Percentiles rank a stretch among this genome's conserved stretches.
These are phyloP conservation scores for Monosporascus cannonballus DNA, from an alignment of 2,329 filamentous ascomycete species.

Conservation along the genomic window DNA sequence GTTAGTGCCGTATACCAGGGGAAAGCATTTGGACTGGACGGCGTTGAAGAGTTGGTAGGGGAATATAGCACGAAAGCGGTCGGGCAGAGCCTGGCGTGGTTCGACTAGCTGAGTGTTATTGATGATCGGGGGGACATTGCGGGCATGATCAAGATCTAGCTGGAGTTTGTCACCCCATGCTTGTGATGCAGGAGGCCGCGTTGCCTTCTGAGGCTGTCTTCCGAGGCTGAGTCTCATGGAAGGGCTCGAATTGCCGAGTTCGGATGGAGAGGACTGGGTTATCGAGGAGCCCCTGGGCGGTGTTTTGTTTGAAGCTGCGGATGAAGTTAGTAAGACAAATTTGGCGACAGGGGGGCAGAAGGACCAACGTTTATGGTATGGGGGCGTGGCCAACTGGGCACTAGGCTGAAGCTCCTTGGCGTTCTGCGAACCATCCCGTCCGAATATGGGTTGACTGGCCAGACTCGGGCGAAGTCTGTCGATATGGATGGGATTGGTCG, in stretches of 20 bases:
- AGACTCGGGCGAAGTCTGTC: conserved; percentile 9
- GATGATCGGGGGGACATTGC: conserved; percentile 27
- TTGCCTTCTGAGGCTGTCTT: conserved; percentile 8
- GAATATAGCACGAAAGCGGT: conserved; percentile 64
- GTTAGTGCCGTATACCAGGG: conserved; percentile 56
- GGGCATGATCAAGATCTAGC: conserved; percentile 20
- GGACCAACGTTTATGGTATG: conserved; percentile 16
- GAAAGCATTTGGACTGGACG: conserved; percentile 75
- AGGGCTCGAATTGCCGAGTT: conserved; percentile 21
- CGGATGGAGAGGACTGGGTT: conserved; percentile 19
- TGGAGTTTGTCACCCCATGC: conserved; percentile 15
- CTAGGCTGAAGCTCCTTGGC: conserved; percentile 12
- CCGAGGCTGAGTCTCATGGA: conserved; percentile 17
- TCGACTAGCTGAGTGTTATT: conserved; percentile 35
- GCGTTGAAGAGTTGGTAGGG: conserved; percentile 73
- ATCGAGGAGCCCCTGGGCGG: conserved; percentile 9
- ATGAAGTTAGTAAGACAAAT: conserved; percentile 7
- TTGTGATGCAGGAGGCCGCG: conserved; percentile 7
- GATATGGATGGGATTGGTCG: conserved; percentile 4
- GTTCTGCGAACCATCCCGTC: conserved; percentile 9
- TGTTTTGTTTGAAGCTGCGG: conserved; percentile 11
- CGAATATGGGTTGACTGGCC: conserved; percentile 7
- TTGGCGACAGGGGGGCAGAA: neutral
- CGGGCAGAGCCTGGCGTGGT: conserved; percentile 51
- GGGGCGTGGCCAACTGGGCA: conserved; percentile 13